These are phyloP conservation scores for Aspergillus eucalypticola DNA, from an alignment of 2,329 filamentous ascomycete genomes.

Conservation along the genomic window DNA sequence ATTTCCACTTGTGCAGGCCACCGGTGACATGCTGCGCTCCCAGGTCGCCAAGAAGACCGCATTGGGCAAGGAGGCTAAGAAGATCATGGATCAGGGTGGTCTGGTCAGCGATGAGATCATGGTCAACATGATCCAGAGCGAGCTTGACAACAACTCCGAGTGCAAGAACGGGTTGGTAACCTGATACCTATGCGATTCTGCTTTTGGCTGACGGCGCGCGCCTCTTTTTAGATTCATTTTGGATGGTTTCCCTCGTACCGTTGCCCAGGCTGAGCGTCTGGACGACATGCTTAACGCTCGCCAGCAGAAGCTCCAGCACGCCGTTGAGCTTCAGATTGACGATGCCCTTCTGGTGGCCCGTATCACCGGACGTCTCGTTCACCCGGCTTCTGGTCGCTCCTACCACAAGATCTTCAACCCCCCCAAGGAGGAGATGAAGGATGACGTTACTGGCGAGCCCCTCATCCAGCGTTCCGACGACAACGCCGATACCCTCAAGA, in stretches of 20 bases:
- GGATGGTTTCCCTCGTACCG: conserved; percentile 96
- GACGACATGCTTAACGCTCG: conserved; percentile 83
- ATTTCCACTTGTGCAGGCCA: conserved; percentile 63
- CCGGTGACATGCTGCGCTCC: conserved; percentile 97
- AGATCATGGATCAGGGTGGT: conserved; percentile 99
- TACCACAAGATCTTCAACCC: conserved; percentile 99
- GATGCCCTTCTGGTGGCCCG: conserved; percentile 89
- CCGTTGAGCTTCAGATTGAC: conserved; percentile 95
- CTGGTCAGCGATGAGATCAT: conserved; percentile 99
- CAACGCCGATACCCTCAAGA: conserved; percentile 93
- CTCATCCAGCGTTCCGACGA: conserved; percentile 95
- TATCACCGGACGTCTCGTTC: conserved; percentile 93
- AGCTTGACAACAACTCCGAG: conserved; percentile 90
- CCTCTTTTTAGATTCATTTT: conserved; percentile 78
- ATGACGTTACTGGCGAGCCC: conserved; percentile 95
- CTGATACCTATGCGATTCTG: conserved; percentile 11
- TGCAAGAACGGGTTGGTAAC: conserved; percentile 85
- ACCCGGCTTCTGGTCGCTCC: conserved; percentile 91
- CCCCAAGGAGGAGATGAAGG: conserved; percentile 88
- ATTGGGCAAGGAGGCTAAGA: conserved; percentile 94
- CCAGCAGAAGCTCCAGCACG: conserved; percentile 86
- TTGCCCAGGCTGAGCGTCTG: conserved; percentile 90
- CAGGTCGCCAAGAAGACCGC: conserved; percentile 97
- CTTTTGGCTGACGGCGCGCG: conserved; percentile 15
- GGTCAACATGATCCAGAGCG: conserved; percentile 99